Base-by-base conservation (phyloP, 371 early-diverging fungal species). In the Mortierella sp. region DNA sequence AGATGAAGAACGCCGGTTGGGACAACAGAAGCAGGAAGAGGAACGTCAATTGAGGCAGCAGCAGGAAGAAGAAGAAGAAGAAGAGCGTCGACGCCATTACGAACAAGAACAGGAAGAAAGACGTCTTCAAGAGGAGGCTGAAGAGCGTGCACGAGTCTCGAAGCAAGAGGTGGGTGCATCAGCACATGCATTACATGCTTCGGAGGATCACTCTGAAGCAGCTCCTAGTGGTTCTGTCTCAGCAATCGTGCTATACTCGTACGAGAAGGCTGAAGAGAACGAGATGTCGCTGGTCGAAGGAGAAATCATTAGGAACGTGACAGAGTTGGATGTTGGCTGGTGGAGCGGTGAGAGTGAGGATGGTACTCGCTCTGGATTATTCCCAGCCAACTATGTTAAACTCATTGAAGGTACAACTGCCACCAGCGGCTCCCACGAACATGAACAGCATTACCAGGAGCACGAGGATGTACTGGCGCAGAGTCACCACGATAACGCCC, bases 201-300 rank as follows among this genome's bases (percentile, higher is more conserved):
- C 58, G 6, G 51, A 60, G 60, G 53, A 72, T 60, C 71, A 76
- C 43, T 55, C 80, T 9, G 81, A 82, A 30, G 66, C 55, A 8
- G 61, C 61, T 47, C 54, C 73, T 39, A 78, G 71, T 24, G 69
- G 51, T 14, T 81, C 82, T 9, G 76, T 78, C 51, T 78, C 81
- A 3, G 94, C 94, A 5, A 83, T 87, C 24, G 94, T 90, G 13
- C 54, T 94, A 26, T 93, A 91, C 72, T 84, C 82, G 45, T 95
- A 95, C 64, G 89, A 89, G 34, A 89, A 93, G 79, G 90, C 86
- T 45, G 95, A 93, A 46, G 85, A 86, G 16, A 95, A 96, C 66
- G 97, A 97, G 83, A 92, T 97, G 82, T 64, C 85, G 2, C 82
- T 97, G 60, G 63, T 69, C 3, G 97, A 97, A 68, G 95, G 94